These are phyloP conservation scores for Candida sp. DNA, from an alignment of 1,139 yeast species.

Conservation along the genomic window DNA sequence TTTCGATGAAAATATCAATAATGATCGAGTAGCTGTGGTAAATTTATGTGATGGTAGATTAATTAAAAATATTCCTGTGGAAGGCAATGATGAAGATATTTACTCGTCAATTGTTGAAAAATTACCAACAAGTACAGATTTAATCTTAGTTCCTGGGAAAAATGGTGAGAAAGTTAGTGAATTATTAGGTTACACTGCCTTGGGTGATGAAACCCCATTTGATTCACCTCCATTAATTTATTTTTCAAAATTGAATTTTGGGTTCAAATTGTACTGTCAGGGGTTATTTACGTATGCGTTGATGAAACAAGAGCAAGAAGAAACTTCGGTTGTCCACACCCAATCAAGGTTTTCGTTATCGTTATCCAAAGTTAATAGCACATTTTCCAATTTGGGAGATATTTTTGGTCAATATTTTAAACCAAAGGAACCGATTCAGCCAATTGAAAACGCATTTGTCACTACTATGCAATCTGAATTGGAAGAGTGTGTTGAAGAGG, in stretches of 20 bases:
- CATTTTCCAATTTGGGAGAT: not conserved
- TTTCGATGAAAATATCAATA: constrained; percentile 7
- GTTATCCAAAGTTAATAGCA: not conserved
- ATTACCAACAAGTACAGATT: constrained; percentile 14
- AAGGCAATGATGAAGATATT: constrained; percentile 5
- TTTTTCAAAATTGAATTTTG: constrained; percentile 13
- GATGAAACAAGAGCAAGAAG: not conserved
- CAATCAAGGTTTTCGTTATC: not conserved
- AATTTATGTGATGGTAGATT: constrained; percentile 16
- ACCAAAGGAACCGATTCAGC: not conserved
- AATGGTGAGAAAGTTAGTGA: constrained; percentile 5
- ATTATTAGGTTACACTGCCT: constrained; percentile 11
- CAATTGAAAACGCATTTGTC: not conserved
- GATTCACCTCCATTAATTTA: constrained; percentile 9
- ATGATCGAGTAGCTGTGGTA: constrained; percentile 12
- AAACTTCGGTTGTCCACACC: not conserved
- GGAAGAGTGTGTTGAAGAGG: no score
- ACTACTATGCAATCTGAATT: no score
- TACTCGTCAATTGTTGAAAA: constrained; percentile 6
- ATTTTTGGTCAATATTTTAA: not conserved
- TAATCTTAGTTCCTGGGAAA: constrained; percentile 11
- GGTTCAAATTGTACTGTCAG: constrained; percentile 15
- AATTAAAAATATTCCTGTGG: constrained; percentile 6
- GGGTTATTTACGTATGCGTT: constrained; percentile 12
- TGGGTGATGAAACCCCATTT: constrained; percentile 5